These are phyloP conservation scores for Aspergillus baeticus DNA, from an alignment of 495 filamentous ascomycete species.

Conservation along the genomic window DNA sequence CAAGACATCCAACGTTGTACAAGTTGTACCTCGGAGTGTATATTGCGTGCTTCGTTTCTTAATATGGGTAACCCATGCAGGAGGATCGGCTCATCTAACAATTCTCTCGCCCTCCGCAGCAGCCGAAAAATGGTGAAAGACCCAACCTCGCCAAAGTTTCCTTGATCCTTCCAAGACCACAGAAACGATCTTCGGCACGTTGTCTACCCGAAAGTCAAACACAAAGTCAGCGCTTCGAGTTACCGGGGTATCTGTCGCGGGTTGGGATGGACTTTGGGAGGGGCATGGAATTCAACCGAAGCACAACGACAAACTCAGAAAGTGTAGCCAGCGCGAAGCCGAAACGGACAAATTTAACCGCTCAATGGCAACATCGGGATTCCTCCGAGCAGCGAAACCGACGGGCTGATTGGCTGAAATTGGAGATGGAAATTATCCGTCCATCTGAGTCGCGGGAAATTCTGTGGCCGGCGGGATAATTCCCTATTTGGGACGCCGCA, in stretches of 20 bases:
- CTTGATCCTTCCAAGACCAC: too few species aligned
- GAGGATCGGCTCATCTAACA: too few species aligned
- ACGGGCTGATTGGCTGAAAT: conserved; percentile 2
- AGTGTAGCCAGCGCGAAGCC: background rate
- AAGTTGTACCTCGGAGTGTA: too few species aligned
- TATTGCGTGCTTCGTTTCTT: too few species aligned
- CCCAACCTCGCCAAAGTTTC: too few species aligned
- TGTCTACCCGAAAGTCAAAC: background rate
- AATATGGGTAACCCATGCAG: too few species aligned
- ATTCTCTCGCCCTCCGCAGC: too few species aligned
- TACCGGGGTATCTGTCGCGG: background rate
- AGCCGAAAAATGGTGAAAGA: too few species aligned
- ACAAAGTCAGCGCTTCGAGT: background rate
- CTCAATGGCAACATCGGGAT: conserved; percentile 26
- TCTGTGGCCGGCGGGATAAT: background rate
- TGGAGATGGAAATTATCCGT: conserved; percentile 11
- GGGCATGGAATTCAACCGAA: conserved; percentile 5
- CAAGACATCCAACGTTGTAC: too few species aligned
- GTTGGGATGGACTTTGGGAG: background rate
- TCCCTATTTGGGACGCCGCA: conserved; percentile 2
- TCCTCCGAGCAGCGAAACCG: conserved; percentile 6
- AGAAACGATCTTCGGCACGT: too few species aligned
- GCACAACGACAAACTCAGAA: background rate
- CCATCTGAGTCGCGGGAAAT: conserved; percentile 1
- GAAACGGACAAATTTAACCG: conserved; percentile 4